Percentiles rank a stretch among this genome's conserved stretches.
Conservation (phyloP, 2,329 filamentous ascomycete genomes). For the Fusarium sp. region DNA sequence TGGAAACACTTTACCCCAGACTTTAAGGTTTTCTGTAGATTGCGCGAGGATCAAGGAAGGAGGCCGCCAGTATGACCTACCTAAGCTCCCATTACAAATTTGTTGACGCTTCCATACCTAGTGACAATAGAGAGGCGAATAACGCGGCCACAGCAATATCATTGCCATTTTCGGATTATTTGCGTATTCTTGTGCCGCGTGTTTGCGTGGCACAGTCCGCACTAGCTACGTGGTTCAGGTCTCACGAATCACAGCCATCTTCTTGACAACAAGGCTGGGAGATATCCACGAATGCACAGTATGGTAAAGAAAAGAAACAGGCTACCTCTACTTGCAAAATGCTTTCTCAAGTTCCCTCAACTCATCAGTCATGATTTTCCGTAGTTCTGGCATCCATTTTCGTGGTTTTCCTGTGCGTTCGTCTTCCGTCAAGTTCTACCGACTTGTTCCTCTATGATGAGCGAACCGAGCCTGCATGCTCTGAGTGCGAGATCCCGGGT, state of each 20-base stretch:
- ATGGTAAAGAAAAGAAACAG: neutral
- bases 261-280: neutral
- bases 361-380: no score
- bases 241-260: neutral
- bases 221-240: neutral
- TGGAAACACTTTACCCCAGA: conserved; percentile 7
- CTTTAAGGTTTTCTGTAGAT: neutral
- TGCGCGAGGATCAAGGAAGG: neutral
- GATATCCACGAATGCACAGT: neutral
- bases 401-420: no score
- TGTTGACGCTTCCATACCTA: no score
- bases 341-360: no score
- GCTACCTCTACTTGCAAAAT: no score
- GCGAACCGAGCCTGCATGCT: no score
- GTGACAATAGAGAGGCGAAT: neutral
- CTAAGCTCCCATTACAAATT: neutral
- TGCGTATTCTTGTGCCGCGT: neutral
- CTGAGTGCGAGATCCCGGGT: neutral
- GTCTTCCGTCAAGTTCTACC: no score
- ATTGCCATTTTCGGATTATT: neutral
- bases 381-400: no score
- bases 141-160: neutral
- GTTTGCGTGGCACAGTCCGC: neutral
- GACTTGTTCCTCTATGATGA: no score
- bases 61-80: neutral